Percentiles rank a stretch among this genome's conserved stretches.
Conservation (phyloP, 2,329 filamentous ascomycete species). For the Trichoderma cornu-damae region DNA sequence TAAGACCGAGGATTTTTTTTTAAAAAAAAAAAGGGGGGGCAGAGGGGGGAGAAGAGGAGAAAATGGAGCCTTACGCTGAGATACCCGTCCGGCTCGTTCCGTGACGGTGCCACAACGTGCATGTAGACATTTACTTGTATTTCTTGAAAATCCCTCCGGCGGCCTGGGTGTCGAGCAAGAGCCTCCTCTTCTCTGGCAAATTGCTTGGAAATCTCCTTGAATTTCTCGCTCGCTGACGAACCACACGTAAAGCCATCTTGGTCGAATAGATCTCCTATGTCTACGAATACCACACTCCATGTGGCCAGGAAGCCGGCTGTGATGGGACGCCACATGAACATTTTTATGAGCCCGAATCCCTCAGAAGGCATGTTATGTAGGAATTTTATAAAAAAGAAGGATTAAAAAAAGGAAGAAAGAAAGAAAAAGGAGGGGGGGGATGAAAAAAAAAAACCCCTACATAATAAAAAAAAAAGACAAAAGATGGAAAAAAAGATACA, state of each 20-base stretch:
- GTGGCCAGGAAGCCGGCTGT: neutral
- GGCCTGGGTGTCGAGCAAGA: neutral
- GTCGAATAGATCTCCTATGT: neutral
- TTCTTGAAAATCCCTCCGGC: neutral
- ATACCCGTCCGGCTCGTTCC: neutral
- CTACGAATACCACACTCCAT: neutral
- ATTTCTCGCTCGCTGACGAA: neutral
- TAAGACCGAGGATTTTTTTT: no score
- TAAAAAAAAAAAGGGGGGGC: neutral
- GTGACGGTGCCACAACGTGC: conserved; percentile 8
- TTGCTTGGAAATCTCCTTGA: neutral
- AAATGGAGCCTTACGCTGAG: neutral
- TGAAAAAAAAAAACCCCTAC: neutral
- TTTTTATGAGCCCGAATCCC: no score
- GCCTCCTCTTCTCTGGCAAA: conserved; percentile 8
- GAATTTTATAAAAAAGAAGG: no score
- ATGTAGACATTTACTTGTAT: conserved; percentile 6
- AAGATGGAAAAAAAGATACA: neutral
- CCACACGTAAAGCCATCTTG: neutral
- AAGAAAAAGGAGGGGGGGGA: neutral
- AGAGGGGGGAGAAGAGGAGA: neutral
- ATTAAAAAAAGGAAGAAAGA: neutral
- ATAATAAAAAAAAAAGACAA: neutral
- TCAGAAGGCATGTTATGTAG: no score
- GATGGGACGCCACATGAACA: neutral